phyloP scores from a whole-genome alignment of 495 filamentous ascomycete genomes.

The Gamarada debralockiae region DNA sequence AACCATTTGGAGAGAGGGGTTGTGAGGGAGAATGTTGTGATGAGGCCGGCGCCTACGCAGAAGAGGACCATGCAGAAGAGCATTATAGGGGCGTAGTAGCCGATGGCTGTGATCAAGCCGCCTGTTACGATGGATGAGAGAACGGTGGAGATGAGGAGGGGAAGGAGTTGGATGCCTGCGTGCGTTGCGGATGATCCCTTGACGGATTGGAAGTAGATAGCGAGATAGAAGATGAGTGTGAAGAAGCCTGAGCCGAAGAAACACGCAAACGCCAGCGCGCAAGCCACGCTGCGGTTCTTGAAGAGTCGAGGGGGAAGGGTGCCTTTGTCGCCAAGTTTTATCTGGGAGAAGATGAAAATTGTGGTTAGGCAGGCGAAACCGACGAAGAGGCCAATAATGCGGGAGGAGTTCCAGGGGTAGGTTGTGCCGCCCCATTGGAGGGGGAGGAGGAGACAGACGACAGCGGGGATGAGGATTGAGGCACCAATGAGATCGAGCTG shows the following conservation, averaged over 20 bases:
- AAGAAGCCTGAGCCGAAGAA: constrained; percentile 9
- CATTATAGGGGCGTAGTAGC: constrained; percentile 80
- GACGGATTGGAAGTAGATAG: constrained; percentile 66
- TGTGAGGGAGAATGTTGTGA: constrained; percentile 57
- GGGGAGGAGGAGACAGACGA: constrained; percentile 56
- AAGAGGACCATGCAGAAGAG: constrained; percentile 52
- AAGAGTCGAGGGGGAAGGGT: constrained; percentile 33
- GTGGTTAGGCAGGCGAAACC: constrained; percentile 41
- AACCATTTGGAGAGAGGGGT: constrained; percentile 62
- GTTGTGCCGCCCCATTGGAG: constrained; percentile 59
- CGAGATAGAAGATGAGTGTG: constrained; percentile 44
- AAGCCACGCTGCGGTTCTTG: constrained; percentile 27
- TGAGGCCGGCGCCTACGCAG: constrained; percentile 64
- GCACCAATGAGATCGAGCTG: constrained; percentile 51
- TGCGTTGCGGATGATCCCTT: constrained; percentile 45
- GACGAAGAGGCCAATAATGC: constrained; percentile 42
- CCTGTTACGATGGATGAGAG: constrained; percentile 39
- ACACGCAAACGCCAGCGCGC: constrained; percentile 21
- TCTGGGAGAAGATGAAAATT: constrained; percentile 50
- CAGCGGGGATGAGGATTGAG: constrained; percentile 42
- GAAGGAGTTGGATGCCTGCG: constrained; percentile 39
- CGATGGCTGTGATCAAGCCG: constrained; percentile 51
- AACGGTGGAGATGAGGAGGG: constrained; percentile 56
- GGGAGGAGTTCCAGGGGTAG: constrained; percentile 44
- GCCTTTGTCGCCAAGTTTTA: constrained; percentile 42